Percentiles rank a stretch among this genome's conserved stretches.
These are phyloP conservation scores for Syncephalastrum contaminatum DNA, from an alignment of 371 early-diverging fungal genomes.

Conservation along the genomic window DNA sequence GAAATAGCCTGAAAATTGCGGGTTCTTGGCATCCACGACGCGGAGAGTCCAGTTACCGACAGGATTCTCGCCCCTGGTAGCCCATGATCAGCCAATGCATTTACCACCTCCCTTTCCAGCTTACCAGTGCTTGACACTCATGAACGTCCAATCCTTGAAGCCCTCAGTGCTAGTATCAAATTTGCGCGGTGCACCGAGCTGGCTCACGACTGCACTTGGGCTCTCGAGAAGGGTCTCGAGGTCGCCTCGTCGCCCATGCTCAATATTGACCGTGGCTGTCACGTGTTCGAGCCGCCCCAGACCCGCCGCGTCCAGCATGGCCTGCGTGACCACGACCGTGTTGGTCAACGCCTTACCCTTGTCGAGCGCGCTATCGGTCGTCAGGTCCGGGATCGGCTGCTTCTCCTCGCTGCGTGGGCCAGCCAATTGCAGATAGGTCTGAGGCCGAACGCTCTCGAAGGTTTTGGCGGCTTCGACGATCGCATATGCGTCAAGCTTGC, in stretches of 20 bases:
- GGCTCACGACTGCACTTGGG: slow-evolving; percentile 69
- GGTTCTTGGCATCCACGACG: slow-evolving; percentile 54
- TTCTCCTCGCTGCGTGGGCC: slow-evolving; percentile 7
- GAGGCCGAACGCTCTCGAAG: slow-evolving; percentile 57
- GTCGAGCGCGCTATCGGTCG: slow-evolving; percentile 21
- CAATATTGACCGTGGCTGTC: slow-evolving; percentile 77
- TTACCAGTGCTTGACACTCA: slow-evolving; percentile 95
- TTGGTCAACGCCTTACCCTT: slow-evolving; percentile 17
- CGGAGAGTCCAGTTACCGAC: slow-evolving; percentile 65
- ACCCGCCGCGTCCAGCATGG: slow-evolving; percentile 42
- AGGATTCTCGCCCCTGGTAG: slow-evolving; percentile 23
- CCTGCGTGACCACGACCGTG: slow-evolving; percentile 37
- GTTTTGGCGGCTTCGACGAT: slow-evolving; percentile 73
- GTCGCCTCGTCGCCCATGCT: slow-evolving; percentile 80
- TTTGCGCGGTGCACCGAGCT: slow-evolving; percentile 66
- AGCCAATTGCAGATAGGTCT: slow-evolving; percentile 48
- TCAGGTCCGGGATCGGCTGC: slow-evolving; percentile 37
- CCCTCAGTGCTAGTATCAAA: slow-evolving; percentile 71
- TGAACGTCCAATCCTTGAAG: slow-evolving; percentile 88
- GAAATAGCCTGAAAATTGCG: slow-evolving; percentile 44
- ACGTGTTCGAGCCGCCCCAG: slow-evolving; percentile 77
- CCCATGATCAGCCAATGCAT: not conserved
- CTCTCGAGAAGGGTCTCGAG: slow-evolving; percentile 73
- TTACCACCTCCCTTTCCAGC: not conserved
- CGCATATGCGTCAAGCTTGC: slow-evolving; percentile 81